Base-by-base conservation (phyloP, 345 rosid genomes). In the Eucalyptus coolabah region DNA sequence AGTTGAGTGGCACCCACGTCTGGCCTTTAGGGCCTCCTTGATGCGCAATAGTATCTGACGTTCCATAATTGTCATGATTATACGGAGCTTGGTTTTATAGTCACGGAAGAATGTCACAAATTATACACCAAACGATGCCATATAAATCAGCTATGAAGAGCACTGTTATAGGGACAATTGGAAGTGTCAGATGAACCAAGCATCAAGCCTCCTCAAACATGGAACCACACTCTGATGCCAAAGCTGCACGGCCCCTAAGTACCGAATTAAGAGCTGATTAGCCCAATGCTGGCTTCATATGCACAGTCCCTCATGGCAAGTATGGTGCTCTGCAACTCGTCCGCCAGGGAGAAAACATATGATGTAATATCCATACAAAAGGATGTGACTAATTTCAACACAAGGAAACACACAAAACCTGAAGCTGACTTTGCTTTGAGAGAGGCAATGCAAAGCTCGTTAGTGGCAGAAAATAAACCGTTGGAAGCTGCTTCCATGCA, bases 221-320 rank as follows among this genome's bases (percentile, higher is more conserved):
- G 89, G 97, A 95, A 90, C 98, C 98, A 91, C 96, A 92, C 94
- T 97, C 99, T 80, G 98, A 94, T 91, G 99, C 96, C 93, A 97
- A 95, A 91, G 98, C 97, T 91, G 98, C 93, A 88, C 94, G 96
- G 88, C 98, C 93, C 92, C 95, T 96, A 42, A 96, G 95, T 86
- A 96, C 93, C 83, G 92, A 95, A 92, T 92, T 88, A 94, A 95
- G 93, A 89, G 97, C 90, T 91, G 98, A 94, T 51, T 51, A 96
- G 91, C 26, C 96, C 95, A 91, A 94, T 92, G 92, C 96, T 95
- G 80, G 92, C 96, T 94, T 95, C 99, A 93, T 92, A 93, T 88
- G 98, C 98, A 91, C 94, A 94, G 90, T 96, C 98, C 93, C 95
- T 95, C 97, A 95, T 96, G 30, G 94, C 94, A 91, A 96, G 95